phyloP scores from a whole-genome alignment of 108 stramenopile genomes.

The Nitzschia sp. region DNA sequence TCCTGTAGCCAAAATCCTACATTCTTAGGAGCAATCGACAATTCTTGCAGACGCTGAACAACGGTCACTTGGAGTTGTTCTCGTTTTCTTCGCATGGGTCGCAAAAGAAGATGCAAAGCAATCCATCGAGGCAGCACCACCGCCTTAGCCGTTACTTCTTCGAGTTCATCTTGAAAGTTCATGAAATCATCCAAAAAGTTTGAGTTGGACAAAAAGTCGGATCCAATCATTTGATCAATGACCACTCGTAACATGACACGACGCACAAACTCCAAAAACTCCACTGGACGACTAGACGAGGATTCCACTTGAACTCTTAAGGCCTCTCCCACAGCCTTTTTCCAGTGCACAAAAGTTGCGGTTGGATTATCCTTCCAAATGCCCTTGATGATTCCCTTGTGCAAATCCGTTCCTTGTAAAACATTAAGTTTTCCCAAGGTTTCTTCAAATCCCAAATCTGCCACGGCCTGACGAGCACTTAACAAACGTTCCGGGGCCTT shows the following conservation, averaged over 20 bases:
- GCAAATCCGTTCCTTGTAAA: constrained; percentile 45
- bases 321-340: background rate
- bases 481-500: constrained; percentile 40
- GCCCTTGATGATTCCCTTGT: constrained; percentile 47
- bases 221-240: constrained; percentile 35
- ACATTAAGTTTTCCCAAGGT: constrained; percentile 54
- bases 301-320: constrained; percentile 26
- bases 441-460: constrained; percentile 56
- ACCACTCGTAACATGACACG: constrained; percentile 38
- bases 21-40: background rate
- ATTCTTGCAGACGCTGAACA: constrained; percentile 18
- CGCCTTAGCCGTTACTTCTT: constrained; percentile 59
- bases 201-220: constrained; percentile 9
- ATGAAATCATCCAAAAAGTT: constrained; percentile 33
- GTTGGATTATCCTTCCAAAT: constrained; percentile 16
- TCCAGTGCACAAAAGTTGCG: constrained; percentile 12
- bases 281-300: background rate
- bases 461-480: constrained; percentile 43
- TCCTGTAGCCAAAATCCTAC: constrained; percentile 41
- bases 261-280: constrained; percentile 47
- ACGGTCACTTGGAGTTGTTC: constrained; percentile 31
- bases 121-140: constrained; percentile 50
- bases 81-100: constrained; percentile 39
- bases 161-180: constrained; percentile 41
- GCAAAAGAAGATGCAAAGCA: constrained; percentile 31